Base-by-base conservation (phyloP, 176 grass and related monocot genomes). In the Chloris gayana region DNA sequence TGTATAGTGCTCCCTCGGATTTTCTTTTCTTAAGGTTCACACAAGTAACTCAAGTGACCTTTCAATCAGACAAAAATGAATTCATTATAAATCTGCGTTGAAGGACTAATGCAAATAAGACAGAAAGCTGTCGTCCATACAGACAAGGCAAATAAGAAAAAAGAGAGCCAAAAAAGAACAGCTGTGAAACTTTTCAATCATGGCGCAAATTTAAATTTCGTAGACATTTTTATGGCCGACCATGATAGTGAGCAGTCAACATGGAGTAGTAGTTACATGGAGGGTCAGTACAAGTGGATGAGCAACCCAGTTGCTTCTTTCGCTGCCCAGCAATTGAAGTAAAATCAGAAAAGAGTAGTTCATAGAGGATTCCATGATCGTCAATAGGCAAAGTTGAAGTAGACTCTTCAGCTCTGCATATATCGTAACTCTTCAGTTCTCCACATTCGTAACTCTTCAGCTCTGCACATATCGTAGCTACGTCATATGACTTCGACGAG, bases 401-500 rank as follows among this genome's bases (percentile, higher is more conserved):
- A 41, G 60, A 61, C 41, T 39, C 60, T 59, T 74, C 74, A 37
- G 61, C 73, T 64, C 64, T 72, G 57, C 34, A 84, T 34, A 5
- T 4, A 71, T 29, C 1, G 5, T 18, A 64, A 45, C 14, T 39
- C n/a, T n/a, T n/a, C n/a, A n/a, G n/a, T n/a, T n/a, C n/a, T n/a
- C n/a, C n/a, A n/a, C n/a, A n/a, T n/a, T n/a, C n/a, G n/a, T n/a
- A n/a, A n/a, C n/a, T n/a, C n/a, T n/a, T n/a, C 74, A 37, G 61
- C 73, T 64, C 64, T 72, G 57, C 34, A 84, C 44, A 5, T 4
- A 71, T 29, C 1, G 5, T 18, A 64, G 57, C 14, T 39, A 68
- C 74, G 30, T 85, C 83, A 87, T 70, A 87, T 61, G 18, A 70
- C 79, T 88, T 91, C 84, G 0, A 89, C 68, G 74, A 99, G 86